These are phyloP conservation scores for Datura wrightii DNA, from an alignment of 257 asterid species.

Conservation along the genomic window DNA sequence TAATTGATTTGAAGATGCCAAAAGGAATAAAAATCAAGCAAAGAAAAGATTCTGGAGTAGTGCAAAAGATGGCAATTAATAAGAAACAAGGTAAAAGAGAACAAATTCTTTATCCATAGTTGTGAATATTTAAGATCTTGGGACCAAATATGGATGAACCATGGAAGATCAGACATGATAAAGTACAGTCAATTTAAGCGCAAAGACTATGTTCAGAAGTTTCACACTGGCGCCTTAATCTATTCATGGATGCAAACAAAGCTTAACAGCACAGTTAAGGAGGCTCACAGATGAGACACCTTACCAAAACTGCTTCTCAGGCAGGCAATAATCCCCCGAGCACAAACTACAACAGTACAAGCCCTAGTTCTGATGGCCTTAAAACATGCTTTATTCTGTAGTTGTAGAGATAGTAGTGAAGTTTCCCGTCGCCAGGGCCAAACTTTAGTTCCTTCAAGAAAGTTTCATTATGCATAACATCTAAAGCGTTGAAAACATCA, in stretches of 20 bases:
- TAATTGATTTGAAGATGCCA: background rate
- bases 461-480: constrained; percentile 41
- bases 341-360: constrained; percentile 41
- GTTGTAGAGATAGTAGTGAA: constrained; percentile 48
- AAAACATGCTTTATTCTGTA: constrained; percentile 39
- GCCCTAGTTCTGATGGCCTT: constrained; percentile 45
- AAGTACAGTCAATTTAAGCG: background rate
- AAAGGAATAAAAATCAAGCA: background rate
- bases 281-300: background rate
- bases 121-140: background rate
- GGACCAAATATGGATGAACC: background rate
- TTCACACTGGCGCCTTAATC: background rate
- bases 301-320: constrained; percentile 24
- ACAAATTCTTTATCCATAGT: background rate
- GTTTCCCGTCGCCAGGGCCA: constrained; percentile 46
- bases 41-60: background rate
- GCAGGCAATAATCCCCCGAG: background rate
- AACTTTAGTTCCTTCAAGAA: constrained; percentile 50
- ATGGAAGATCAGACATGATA: constrained; percentile 14
- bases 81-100: background rate
- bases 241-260: constrained; percentile 26
- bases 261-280: background rate
- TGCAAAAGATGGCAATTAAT: background rate
- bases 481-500: constrained; percentile 47
- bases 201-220: background rate